phyloP scores from a whole-genome alignment of 2,329 filamentous ascomycete genomes.

The Ascochyta lentis region DNA sequence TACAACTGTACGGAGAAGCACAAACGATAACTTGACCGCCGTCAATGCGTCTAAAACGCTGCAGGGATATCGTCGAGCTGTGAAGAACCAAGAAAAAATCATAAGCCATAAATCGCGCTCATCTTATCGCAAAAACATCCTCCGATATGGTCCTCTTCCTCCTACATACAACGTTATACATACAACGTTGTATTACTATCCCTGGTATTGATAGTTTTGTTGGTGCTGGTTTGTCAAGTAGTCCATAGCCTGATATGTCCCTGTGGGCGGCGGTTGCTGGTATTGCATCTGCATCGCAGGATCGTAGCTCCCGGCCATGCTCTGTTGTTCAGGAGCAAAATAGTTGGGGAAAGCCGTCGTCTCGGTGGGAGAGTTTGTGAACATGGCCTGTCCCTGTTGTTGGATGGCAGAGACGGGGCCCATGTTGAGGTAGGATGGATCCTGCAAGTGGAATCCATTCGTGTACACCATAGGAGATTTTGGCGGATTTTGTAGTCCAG shows the following conservation, averaged over 20 bases:
- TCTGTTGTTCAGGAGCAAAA: slow-evolving; percentile 39
- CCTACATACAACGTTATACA: too few species aligned
- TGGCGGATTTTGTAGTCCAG: slow-evolving; percentile 39
- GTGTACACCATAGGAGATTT: slow-evolving; percentile 40
- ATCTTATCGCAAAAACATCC: background rate
- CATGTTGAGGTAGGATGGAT: slow-evolving; percentile 33
- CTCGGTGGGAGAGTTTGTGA: slow-evolving; percentile 48
- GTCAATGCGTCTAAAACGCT: slow-evolving; percentile 8
- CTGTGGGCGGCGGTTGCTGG: slow-evolving; percentile 26
- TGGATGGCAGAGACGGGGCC: slow-evolving; percentile 38
- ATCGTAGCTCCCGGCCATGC: slow-evolving; percentile 37
- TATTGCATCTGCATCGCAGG: slow-evolving; percentile 37
- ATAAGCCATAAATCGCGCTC: background rate
- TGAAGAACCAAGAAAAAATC: background rate
- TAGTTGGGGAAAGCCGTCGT: slow-evolving; percentile 43
- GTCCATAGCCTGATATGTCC: slow-evolving; percentile 42
- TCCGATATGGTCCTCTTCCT: background rate
- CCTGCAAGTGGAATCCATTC: slow-evolving; percentile 39
- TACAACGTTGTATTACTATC: background rate
- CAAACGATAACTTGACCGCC: slow-evolving; percentile 17
- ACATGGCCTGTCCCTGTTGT: slow-evolving; percentile 39
- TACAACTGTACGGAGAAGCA: background rate
- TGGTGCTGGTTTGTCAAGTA: slow-evolving; percentile 40
- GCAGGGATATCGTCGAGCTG: slow-evolving; percentile 13
- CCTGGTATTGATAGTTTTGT: slow-evolving; percentile 37